These are phyloP conservation scores for Phytophthora multivora DNA, from an alignment of 352 stramenopile species.

Conservation along the genomic window DNA sequence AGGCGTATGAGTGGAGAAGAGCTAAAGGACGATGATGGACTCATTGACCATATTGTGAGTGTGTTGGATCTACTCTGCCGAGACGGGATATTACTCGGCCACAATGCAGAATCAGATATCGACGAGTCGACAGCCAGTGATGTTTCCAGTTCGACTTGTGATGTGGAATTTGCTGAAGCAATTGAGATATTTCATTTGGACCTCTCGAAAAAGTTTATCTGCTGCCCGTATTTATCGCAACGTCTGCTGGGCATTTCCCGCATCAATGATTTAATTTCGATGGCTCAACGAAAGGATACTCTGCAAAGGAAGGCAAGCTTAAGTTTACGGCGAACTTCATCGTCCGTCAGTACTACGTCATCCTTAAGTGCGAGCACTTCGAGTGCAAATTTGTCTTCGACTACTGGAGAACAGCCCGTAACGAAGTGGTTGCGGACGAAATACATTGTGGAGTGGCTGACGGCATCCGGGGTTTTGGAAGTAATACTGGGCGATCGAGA, in stretches of 20 bases:
- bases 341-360: slow-evolving; percentile 34
- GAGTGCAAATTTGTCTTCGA: slow-evolving; percentile 32
- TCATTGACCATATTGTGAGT: slow-evolving; percentile 76
- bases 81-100: slow-evolving; percentile 60
- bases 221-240: slow-evolving; percentile 81
- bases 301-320: slow-evolving; percentile 71
- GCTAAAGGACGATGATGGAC: slow-evolving; percentile 79
- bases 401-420: slow-evolving; percentile 29
- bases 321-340: slow-evolving; percentile 46
- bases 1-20: slow-evolving; percentile 70
- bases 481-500: slow-evolving; percentile 80
- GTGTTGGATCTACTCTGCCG: slow-evolving; percentile 75
- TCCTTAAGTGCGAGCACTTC: slow-evolving; percentile 32
- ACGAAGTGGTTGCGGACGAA: slow-evolving; percentile 78
- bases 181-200: slow-evolving; percentile 88
- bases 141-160: slow-evolving; percentile 24
- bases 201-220: slow-evolving; percentile 87
- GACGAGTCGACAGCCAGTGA: slow-evolving; percentile 29
- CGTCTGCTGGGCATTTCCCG: slow-evolving; percentile 73
- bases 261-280: slow-evolving; percentile 78
- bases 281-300: slow-evolving; percentile 68
- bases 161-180: slow-evolving; percentile 64
- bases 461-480: slow-evolving; percentile 77
- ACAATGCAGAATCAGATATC: slow-evolving; percentile 27
- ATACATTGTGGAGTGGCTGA: slow-evolving; percentile 83